A percentile compares a stretch with the other conserved stretches of the same genome.
Evolutionary conservation across 1,284 basidiomycete species (phyloP).

Genomic region (Vanrija humicola): DNA sequence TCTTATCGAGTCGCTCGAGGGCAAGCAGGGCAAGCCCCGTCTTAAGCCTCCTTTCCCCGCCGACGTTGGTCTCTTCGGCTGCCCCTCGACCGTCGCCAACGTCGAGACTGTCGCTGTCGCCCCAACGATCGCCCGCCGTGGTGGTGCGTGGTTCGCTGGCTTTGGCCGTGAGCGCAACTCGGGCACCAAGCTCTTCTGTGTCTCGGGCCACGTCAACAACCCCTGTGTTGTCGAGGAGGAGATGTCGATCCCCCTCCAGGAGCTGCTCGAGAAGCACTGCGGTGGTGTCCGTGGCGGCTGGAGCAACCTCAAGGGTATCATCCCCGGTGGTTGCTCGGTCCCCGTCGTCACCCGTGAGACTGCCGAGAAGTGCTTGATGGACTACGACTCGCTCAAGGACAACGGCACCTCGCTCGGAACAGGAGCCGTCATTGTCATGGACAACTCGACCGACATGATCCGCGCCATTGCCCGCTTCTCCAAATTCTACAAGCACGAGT

Average conservation of each 20-base stretch:
- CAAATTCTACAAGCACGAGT: conserved; percentile 97
- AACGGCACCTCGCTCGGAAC: conserved; percentile 92
- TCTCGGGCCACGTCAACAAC: conserved; percentile 96
- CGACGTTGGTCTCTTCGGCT: conserved; percentile 94
- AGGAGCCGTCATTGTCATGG: conserved; percentile 98
- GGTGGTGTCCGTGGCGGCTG: conserved; percentile 92
- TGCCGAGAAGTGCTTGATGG: conserved; percentile 90
- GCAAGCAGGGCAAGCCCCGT: conserved; percentile 96
- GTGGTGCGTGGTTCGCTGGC: conserved; percentile 84
- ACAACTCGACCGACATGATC: conserved; percentile 93
- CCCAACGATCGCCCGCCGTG: conserved; percentile 91
- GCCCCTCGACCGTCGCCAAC: conserved; percentile 95
- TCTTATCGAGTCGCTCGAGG: conserved; percentile 90
- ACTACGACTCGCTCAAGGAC: conserved; percentile 96
- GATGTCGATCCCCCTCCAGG: conserved; percentile 94
- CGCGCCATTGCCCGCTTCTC: conserved; percentile 89
- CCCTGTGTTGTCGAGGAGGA: conserved; percentile 98
- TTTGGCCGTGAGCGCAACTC: conserved; percentile 92
- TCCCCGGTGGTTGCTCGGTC: conserved; percentile 92
- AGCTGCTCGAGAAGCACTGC: conserved; percentile 93
- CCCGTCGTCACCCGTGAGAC: conserved; percentile 82
- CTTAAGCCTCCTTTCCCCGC: conserved; percentile 99
- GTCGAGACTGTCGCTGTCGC: conserved; percentile 98
- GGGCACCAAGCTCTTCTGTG: conserved; percentile 94
- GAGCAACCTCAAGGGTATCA: conserved; percentile 87